Base-by-base conservation (phyloP, 495 filamentous ascomycete species). In the Hyaloscypha bicolor region DNA sequence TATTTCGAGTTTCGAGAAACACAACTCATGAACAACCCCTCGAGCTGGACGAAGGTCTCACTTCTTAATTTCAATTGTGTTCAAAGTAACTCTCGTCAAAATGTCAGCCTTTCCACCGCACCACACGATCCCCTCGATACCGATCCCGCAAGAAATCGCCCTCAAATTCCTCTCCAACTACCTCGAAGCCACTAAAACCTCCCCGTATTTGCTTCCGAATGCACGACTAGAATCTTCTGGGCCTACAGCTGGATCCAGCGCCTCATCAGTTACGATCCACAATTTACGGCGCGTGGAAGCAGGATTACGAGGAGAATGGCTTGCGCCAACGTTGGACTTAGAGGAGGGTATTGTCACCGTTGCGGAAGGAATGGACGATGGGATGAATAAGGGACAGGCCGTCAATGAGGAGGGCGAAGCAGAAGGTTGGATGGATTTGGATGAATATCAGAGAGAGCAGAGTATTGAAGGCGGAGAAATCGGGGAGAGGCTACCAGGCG, bases 191-290 rank as follows among this genome's bases (percentile, higher is more conserved):
- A 78, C 85, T 61, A 75, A 76, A 72, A 82, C 80, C 31, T 79
- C 85, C 68, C 80, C 88, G n/a, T 81, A 88, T 52, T 83, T 90
- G 21, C 88, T 90, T 71, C 90, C 90, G 5, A 89, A 88, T 68
- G 85, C 86, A 53, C 79, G 82, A 63, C 84, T 92, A 72, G 85
- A 80, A 56, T 81, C 87, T 64, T 79, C 82, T 51, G 90, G 89
- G 4, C 86, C 87, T 32, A 76, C 83, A 55, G 80, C 83, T 22
- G 86, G 86, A 52, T 78, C 83, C 1, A 82, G 78, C 25, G 63
- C 59, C 51, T 81, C 82, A 1, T 83, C 86, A 30, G 72, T 91
- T 19, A 83, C 84, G 22, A 76, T 92, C 53, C 86, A 90, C 73
- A 88, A 90, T 70, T 74, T 92, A 58, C 81, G 85, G 73, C 84